Evolutionary conservation across 2,329 filamentous ascomycete species (phyloP), one percentile per base, ranked within the genome.

Genomic region (Colletotrichum falcatum): DNA sequence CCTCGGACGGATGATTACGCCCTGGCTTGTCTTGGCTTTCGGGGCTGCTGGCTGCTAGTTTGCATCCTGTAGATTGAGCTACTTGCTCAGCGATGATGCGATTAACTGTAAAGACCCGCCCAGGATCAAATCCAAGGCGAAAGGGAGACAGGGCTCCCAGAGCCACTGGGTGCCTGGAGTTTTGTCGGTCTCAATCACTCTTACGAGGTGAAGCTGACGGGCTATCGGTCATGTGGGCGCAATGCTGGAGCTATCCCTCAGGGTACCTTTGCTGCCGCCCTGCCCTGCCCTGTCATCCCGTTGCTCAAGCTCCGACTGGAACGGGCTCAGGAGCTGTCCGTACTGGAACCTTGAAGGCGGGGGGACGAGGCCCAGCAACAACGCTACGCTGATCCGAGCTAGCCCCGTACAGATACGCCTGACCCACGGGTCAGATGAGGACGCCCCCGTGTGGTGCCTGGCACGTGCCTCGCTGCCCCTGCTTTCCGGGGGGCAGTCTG

Each of bases 391-490:
- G 64, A 67, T 71, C 68, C 51, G 39, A 67, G 68, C 68, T 71
- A 67, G 42, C n/a, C 49, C 64, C 28, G 30, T 33, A 33, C 30
- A 14, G 3, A 30, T 37, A 63, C 59, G 68, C 64, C 68, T 71
- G 68, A 71, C 68, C 64, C 64, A 71, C 59, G 14, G 68, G 68
- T 71, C 68, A 71, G 64, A 71, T 71, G 68, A 66, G 46, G 39
- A 51, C 39, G 48, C 42, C 68, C 58, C 51, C 46, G 67, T 70
- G 44, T 63, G 61, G 67, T 70, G 46, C 67, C 67, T 70, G 67
- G 67, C 67, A 70, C 67, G 67, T 70, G 67, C 67, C 67, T 63
- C 58, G 30, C 18, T 55, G 48, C 53, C 48, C 64, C 53, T 70
- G 64, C 59, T 59, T 70, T 56, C 65, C 67, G 62, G 58, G 42